Evolutionary conservation across 2,329 filamentous ascomycete genomes (phyloP).

Genomic region (Tolypocladium album): DNA sequence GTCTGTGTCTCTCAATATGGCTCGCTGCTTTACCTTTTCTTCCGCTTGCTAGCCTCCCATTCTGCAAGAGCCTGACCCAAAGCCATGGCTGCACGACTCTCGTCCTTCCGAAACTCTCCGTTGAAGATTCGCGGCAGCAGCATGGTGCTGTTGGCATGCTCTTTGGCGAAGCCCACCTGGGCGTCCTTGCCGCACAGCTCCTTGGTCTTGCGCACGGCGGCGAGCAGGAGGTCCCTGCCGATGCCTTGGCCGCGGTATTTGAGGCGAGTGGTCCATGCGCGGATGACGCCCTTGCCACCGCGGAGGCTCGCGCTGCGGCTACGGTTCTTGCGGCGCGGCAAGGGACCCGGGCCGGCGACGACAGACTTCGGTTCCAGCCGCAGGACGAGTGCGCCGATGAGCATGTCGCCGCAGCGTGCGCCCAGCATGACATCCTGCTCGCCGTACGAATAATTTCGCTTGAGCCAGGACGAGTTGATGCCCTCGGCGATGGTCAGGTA

Average conservation of each 20-base stretch:
- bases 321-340: conserved; percentile 21
- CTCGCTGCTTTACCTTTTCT: conserved; percentile 27
- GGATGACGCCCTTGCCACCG: conserved; percentile 59
- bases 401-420: conserved; percentile 53
- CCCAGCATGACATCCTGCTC: conserved; percentile 51
- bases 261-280: conserved; percentile 70
- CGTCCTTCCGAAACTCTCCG: conserved; percentile 44
- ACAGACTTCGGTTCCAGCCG: conserved; percentile 42
- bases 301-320: conserved; percentile 29
- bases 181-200: conserved; percentile 58
- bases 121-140: conserved; percentile 56
- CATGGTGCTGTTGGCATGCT: conserved; percentile 65
- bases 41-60: conserved; percentile 35
- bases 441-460: conserved; percentile 20
- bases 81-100: conserved; percentile 44
- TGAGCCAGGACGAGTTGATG: conserved; percentile 52
- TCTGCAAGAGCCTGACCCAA: conserved; percentile 40
- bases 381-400: conserved; percentile 63
- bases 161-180: conserved; percentile 59
- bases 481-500: conserved; percentile 55
- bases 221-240: conserved; percentile 60
- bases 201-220: conserved; percentile 57
- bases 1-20: not conserved
- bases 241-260: conserved; percentile 62
- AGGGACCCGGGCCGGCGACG: conserved; percentile 4